phyloP scores from a whole-genome alignment of 2,329 filamentous ascomycete genomes.

The Blumeriella jaapii region DNA sequence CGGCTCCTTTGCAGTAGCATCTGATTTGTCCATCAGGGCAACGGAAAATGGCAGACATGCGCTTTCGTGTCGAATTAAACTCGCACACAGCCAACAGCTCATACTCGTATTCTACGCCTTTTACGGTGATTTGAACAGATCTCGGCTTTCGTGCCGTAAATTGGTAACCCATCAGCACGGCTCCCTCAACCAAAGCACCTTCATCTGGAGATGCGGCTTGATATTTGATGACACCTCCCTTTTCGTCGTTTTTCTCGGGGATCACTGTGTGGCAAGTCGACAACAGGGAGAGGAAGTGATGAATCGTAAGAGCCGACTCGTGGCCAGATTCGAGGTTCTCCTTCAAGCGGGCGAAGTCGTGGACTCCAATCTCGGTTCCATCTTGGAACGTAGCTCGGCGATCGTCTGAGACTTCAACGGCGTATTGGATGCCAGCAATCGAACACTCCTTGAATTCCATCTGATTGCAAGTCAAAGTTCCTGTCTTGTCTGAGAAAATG shows the following conservation, averaged over 20 bases:
- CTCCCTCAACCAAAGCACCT: conserved; percentile 90
- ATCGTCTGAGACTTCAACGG: conserved; percentile 85
- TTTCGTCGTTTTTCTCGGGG: conserved; percentile 72
- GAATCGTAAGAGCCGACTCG: conserved; percentile 45
- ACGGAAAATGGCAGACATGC: conserved; percentile 96
- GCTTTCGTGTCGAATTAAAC: conserved; percentile 94
- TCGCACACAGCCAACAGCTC: conserved; percentile 94
- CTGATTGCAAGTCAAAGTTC: conserved; percentile 92
- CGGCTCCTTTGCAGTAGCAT: conserved; percentile 90
- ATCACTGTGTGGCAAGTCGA: conserved; percentile 96
- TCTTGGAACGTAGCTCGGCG: conserved; percentile 69
- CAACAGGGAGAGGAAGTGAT: conserved; percentile 80
- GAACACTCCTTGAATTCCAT: conserved; percentile 98
- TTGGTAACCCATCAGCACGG: conserved; percentile 71
- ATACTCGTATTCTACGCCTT: conserved; percentile 66
- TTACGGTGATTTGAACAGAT: conserved; percentile 71
- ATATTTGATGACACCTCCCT: conserved; percentile 78
- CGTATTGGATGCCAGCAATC: conserved; percentile 89
- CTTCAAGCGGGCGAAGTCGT: conserved; percentile 54
- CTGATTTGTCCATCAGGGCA: conserved; percentile 93
- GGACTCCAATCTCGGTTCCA: conserved; percentile 58
- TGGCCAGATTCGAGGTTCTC: conserved; percentile 50
- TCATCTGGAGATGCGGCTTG: conserved; percentile 97
- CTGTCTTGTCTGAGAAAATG: conserved; percentile 97
- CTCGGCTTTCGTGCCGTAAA: conserved; percentile 86